Conservation (phyloP, 2,329 filamentous ascomycete species). For the Beauveria brongniartii region DNA sequence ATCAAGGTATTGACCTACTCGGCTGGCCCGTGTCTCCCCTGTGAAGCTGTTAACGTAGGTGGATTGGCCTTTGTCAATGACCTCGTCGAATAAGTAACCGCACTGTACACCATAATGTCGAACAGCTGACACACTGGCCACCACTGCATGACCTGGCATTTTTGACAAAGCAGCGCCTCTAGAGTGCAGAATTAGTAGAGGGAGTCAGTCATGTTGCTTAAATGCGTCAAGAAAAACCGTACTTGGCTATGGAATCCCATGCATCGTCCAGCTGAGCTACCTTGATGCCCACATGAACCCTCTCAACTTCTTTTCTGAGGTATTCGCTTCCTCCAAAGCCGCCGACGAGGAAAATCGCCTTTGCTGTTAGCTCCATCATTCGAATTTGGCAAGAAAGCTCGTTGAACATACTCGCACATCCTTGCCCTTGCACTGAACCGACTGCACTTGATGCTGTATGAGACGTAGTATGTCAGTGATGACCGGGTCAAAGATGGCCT, state of each 20-base stretch:
- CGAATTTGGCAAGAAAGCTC: neutral
- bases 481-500: slow-evolving; percentile 15
- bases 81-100: fast-evolving
- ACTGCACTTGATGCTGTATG: slow-evolving; percentile 15
- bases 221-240: neutral
- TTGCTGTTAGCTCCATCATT: neutral
- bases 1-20: neutral
- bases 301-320: slow-evolving; percentile 22
- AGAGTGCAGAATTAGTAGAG: neutral
- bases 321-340: slow-evolving; percentile 30
- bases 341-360: slow-evolving; percentile 28
- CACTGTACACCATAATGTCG: slow-evolving; percentile 10
- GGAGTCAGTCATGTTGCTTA: fast-evolving
- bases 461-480: slow-evolving; percentile 16
- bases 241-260: slow-evolving; percentile 20
- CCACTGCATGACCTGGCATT: slow-evolving; percentile 11
- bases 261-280: slow-evolving; percentile 25
- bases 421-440: neutral
- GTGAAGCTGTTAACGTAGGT: neutral
- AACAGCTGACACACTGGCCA: slow-evolving; percentile 11
- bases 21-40: fast-evolving
- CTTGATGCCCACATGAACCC: slow-evolving; percentile 17
- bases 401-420: neutral
- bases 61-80: slow-evolving; percentile 1
- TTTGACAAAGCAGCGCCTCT: slow-evolving; percentile 15